A percentile compares a stretch with the other conserved stretches of the same genome.
Conservation (phyloP, 352 stramenopile genomes). For the Hyaloperonospora arabidopsidis region DNA sequence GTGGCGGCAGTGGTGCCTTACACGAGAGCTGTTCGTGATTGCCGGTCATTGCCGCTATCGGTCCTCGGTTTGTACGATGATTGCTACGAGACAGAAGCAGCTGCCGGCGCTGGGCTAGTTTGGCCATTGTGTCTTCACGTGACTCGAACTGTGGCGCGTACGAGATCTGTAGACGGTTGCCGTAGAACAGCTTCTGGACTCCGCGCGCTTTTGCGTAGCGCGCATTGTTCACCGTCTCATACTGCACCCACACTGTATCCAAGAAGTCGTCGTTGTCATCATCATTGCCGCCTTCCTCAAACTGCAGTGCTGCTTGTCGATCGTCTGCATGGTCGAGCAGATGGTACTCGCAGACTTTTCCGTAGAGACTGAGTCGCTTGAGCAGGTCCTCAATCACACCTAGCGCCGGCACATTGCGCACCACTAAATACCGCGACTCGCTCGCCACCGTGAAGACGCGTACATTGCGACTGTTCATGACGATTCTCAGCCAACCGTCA, state of each 20-base stretch:
- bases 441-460: slow-evolving; percentile 55
- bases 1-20: slow-evolving; percentile 11
- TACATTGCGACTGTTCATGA: slow-evolving; percentile 22
- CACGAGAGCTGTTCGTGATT: slow-evolving; percentile 2
- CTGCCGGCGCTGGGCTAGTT: slow-evolving; percentile 51
- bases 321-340: slow-evolving; percentile 47
- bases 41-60: background rate
- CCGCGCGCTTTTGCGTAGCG: slow-evolving; percentile 53
- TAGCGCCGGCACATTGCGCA: slow-evolving; percentile 56
- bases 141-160: slow-evolving; percentile 64
- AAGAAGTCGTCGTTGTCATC: slow-evolving; percentile 37
- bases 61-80: background rate
- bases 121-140: slow-evolving; percentile 46
- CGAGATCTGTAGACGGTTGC: slow-evolving; percentile 47
- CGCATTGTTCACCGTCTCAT: slow-evolving; percentile 69
- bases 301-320: slow-evolving; percentile 19
- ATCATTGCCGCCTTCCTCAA: slow-evolving; percentile 10
- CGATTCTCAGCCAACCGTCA: slow-evolving; percentile 18
- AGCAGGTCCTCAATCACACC: slow-evolving; percentile 52
- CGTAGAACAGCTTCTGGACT: slow-evolving; percentile 59
- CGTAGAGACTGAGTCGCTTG: slow-evolving; percentile 44
- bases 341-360: slow-evolving; percentile 40
- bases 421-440: slow-evolving; percentile 50
- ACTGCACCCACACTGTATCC: slow-evolving; percentile 62
- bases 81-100: slow-evolving; percentile 36